Evolutionary conservation across 768 basidiomycete genomes (phyloP), one percentile per base, ranked within the genome.

Genomic region (Coprinellus aureogranulatus): DNA sequence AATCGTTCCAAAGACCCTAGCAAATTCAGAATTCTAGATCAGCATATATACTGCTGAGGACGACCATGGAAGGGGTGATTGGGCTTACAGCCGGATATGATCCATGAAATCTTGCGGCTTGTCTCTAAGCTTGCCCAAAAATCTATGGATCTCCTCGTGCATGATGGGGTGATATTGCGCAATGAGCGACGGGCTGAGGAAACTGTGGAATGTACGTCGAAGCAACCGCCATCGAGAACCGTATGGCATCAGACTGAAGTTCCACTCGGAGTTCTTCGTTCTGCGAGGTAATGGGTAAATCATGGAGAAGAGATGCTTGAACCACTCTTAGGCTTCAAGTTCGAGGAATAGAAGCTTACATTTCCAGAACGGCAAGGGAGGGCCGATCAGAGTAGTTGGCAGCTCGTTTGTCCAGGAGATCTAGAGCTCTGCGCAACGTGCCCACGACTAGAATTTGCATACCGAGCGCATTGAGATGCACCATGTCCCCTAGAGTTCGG

Each of bases 191-290:
- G 55, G 59, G 31, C 59, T 59, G 51, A 65, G 60, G 18, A 54
- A 47, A n/a, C 57, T 42, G 23, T 65, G 64, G 42, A 65, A 65
- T 20, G 48, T 23, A 2, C 74, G 74, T 31, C 82, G 75, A 60
- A 81, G 82, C 31, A 70, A 71, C 50, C 74, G 75, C 77, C 81
- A 84, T 55, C 72, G 58, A 8, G 57, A 34, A 41, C 62, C 61
- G 47, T 67, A 83, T 1, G 75, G 76, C 70, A 80, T 76, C 4
- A 26, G 22, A 2, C 22, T 18, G 27, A 56, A 40, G 39, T 26
- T 11, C 54, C 54, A 55, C 12, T 23, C 20, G 8, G 34, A 22
- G 27, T 4, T 14, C 34, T 31, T 28, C 45, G 8, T 9, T 42
- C 45, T 28, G 26, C 2, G 18, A 30, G 45, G 2, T 10, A 6